Percentiles rank a stretch among this genome's conserved stretches.
Evolutionary conservation across 345 rosid species (phyloP).

Genomic region (Camelina hispida): DNA sequence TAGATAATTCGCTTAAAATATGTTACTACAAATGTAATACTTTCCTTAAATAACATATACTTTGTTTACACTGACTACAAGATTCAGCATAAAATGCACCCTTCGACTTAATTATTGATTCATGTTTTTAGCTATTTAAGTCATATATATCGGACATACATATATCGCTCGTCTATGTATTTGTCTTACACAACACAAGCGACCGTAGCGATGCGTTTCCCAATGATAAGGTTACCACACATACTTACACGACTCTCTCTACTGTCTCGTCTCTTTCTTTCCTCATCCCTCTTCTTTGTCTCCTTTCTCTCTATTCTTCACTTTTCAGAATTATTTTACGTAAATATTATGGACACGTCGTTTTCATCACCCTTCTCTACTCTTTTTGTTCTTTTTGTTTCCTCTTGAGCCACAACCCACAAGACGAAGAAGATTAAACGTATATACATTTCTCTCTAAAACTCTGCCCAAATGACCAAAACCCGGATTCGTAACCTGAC

Average conservation of each 20-base stretch:
- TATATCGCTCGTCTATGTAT: neutral
- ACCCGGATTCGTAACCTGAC: conserved; percentile 51
- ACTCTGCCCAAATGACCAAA: conserved; percentile 52
- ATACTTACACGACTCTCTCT: conserved; percentile 32
- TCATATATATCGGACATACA: neutral
- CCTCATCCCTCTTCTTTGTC: conserved; percentile 38
- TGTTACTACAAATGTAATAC: conserved; percentile 1
- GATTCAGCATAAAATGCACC: neutral
- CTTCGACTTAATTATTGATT: neutral
- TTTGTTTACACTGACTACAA: neutral
- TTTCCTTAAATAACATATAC: neutral
- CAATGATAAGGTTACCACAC: conserved; percentile 37
- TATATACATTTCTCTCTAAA: neutral
- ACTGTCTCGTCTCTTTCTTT: conserved; percentile 42
- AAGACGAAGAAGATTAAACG: neutral
- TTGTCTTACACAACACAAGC: conserved; percentile 37
- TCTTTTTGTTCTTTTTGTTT: conserved; percentile 37
- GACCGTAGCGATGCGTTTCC: conserved; percentile 36
- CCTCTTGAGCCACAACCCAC: conserved; percentile 17
- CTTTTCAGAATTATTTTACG: conserved; percentile 27
- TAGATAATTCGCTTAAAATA: neutral
- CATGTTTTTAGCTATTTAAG: conserved; percentile 26
- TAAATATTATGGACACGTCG: conserved; percentile 22
- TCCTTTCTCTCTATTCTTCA: conserved; percentile 30
- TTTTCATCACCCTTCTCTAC: conserved; percentile 31